phyloP scores from a whole-genome alignment of 495 filamentous ascomycete species.

The Hypoxylon rickii region DNA sequence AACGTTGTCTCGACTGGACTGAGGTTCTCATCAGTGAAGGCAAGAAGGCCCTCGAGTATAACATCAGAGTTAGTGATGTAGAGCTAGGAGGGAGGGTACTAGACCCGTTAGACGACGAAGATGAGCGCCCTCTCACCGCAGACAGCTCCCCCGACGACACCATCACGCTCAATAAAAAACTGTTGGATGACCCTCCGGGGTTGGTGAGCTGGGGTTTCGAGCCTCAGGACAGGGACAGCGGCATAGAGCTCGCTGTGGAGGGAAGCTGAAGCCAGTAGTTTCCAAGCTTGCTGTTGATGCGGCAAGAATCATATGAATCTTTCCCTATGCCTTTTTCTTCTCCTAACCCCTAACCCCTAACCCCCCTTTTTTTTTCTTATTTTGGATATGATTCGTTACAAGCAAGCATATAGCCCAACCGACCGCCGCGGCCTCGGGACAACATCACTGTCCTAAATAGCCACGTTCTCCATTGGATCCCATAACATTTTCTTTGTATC shows the following conservation, averaged over 20 bases:
- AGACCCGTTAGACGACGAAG: constrained; percentile 64
- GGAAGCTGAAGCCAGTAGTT: constrained; percentile 32
- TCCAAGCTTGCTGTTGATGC: neutral
- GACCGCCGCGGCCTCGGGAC: constrained; percentile 23
- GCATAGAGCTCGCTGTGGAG: constrained; percentile 51
- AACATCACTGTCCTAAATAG: constrained; percentile 11
- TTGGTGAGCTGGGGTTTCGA: constrained; percentile 40
- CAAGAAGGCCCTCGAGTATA: constrained; percentile 81
- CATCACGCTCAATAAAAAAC: constrained; percentile 28
- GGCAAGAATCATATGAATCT: constrained; percentile 17
- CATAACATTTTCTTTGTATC: constrained; percentile 22
- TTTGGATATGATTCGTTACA: constrained; percentile 31
- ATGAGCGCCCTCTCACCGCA: constrained; percentile 34
- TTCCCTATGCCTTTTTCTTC: constrained; percentile 18
- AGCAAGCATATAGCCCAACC: constrained; percentile 32
- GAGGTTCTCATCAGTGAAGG: constrained; percentile 89
- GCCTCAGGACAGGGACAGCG: constrained; percentile 58
- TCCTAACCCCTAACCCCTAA: too few relatives aligned
- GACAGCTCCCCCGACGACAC: constrained; percentile 31
- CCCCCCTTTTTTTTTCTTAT: constrained; percentile 16
- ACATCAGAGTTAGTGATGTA: constrained; percentile 75
- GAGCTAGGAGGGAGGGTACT: constrained; percentile 82
- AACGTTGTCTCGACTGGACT: constrained; percentile 81
- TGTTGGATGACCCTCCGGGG: constrained; percentile 10
- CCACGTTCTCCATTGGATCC: constrained; percentile 16